Evolutionary conservation across 202 grass and related monocot species (phyloP), one percentile per base, ranked within the genome.

Genomic region (Zizania palustris): DNA sequence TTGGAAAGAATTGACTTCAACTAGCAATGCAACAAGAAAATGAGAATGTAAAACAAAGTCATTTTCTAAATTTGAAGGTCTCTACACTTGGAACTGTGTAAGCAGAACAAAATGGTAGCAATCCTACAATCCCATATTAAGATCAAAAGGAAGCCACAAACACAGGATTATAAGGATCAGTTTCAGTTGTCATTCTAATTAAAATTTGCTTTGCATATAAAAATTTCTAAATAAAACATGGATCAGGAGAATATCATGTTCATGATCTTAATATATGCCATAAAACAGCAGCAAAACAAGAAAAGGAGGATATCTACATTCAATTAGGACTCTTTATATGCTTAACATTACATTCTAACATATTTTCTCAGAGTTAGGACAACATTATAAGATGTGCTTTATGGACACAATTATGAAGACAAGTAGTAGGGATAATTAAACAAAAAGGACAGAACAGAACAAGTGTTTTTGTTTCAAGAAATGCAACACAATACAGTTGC

Each of bases 1-100:
- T 85, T 44, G 72, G 69, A 86, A 77, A 90, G 80, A 59, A 94
- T 85, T 28, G 80, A 65, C 72, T 90, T 94, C 83, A 94, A 79
- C 95, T 98, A 84, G 2, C 33, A 76, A 69, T 78, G 38, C 63
- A 74, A 86, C 82, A 46, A 18, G 14, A 40, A 89, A 91, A 73
- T 53, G 3, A 84, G 66, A 73, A 75, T 45, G 41, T 76, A 53
- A 51, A 63, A 44, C 19, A 5, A 71, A 56, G 18, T 84, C 77
- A 75, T 50, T 45, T 60, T 75, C 36, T 45, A 18, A 33, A 68
- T 11, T 33, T 68, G 19, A 69, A 46, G 44, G 28, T n/a, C 35
- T 39, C 43, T 6, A 63, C 3, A 83, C 12, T 41, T 69, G 35
- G n/a, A 55, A 55, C 7, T 55, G 18, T 55, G n/a, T 54, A 18